Evolutionary conservation across 768 basidiomycete species (phyloP).

Genomic region (Lentinula lateritia): DNA sequence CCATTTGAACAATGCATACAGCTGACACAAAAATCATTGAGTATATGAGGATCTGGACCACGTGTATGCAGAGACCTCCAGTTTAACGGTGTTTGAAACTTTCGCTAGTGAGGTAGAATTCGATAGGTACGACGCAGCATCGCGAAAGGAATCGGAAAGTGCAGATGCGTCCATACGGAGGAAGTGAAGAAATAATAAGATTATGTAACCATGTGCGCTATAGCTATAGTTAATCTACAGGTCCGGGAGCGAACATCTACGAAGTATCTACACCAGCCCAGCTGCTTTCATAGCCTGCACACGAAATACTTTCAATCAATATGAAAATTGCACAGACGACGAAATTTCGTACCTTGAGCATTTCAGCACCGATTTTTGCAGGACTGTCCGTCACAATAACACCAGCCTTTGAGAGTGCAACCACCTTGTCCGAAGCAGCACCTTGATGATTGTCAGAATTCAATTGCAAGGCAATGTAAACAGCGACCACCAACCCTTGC

Average conservation of each 20-base stretch:
- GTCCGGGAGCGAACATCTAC: background rate
- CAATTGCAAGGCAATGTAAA: background rate
- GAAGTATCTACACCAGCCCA: slow-evolving; percentile 48
- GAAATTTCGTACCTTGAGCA: slow-evolving; percentile 66
- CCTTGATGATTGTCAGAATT: slow-evolving; percentile 31
- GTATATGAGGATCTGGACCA: slow-evolving; percentile 6
- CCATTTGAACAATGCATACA: slow-evolving; percentile 84
- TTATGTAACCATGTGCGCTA: background rate
- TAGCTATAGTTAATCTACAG: background rate
- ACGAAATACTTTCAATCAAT: slow-evolving; percentile 8
- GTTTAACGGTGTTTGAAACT: slow-evolving; percentile 58
- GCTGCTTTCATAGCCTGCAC: slow-evolving; percentile 74
- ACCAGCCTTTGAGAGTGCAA: slow-evolving; percentile 85
- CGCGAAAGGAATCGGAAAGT: slow-evolving; percentile 37
- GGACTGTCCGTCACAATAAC: slow-evolving; percentile 93
- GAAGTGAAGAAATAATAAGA: slow-evolving; percentile 3
- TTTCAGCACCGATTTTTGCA: slow-evolving; percentile 86
- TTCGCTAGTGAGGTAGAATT: slow-evolving; percentile 44
- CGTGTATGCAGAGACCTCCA: slow-evolving; percentile 52
- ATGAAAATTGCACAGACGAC: background rate
- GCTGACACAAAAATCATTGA: slow-evolving; percentile 37
- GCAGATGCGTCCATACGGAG: background rate
- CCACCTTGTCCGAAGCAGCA: slow-evolving; percentile 91
- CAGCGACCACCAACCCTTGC: slow-evolving; percentile 64
- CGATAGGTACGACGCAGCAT: slow-evolving; percentile 63